Conservation (phyloP, 805 yeast species). For the Candida caryicola region DNA sequence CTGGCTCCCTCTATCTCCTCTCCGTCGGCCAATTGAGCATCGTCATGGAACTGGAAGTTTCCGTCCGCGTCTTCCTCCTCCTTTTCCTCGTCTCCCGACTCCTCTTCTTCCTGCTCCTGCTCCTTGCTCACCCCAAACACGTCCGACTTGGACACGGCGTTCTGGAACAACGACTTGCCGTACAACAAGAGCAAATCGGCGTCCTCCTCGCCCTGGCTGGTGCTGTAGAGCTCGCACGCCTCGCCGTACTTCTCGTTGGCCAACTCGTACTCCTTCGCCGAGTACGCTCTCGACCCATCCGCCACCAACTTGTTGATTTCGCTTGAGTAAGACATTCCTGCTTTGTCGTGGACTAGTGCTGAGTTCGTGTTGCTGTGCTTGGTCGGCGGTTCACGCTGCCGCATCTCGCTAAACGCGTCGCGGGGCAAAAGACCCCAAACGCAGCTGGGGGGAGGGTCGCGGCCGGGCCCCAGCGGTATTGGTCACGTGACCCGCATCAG, state of each 20-base stretch:
- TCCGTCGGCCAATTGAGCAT: slow-evolving; percentile 22
- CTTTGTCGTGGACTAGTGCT: not conserved
- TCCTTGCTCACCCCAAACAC: slow-evolving; percentile 59
- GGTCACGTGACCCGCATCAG: no score
- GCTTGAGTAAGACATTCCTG: slow-evolving; percentile 29
- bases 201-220: slow-evolving; percentile 56
- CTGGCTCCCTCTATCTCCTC: slow-evolving; percentile 16
- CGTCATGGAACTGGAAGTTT: slow-evolving; percentile 28
- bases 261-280: slow-evolving; percentile 60
- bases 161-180: slow-evolving; percentile 76
- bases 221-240: slow-evolving; percentile 60
- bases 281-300: slow-evolving; percentile 63
- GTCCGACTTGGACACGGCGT: slow-evolving; percentile 71
- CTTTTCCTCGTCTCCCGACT: slow-evolving; percentile 16
- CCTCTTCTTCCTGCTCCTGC: slow-evolving; percentile 22
- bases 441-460: no score
- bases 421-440: no score
- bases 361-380: no score
- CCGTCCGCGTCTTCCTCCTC: slow-evolving; percentile 22
- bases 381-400: no score
- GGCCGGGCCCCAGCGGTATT: no score
- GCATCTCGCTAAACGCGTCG: not conserved
- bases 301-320: slow-evolving; percentile 50
- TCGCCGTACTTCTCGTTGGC: slow-evolving; percentile 71
- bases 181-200: slow-evolving; percentile 72